A percentile compares a stretch with the other conserved stretches of the same genome.
Evolutionary conservation across 108 stramenopile genomes (phyloP).

Genomic region (Skeletonema marinoi): DNA sequence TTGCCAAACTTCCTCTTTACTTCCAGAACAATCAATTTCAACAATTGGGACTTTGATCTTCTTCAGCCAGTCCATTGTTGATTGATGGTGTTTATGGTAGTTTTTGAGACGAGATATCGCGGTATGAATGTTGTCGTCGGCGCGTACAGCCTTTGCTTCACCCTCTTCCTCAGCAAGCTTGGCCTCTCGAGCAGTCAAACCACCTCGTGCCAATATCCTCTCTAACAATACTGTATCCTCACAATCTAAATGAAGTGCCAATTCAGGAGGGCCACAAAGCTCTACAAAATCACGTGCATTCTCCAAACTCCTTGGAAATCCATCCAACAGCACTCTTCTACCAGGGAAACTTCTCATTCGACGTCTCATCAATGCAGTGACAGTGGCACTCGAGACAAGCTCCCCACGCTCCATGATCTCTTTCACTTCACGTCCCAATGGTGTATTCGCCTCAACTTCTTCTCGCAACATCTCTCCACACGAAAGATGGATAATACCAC

Average conservation of each 20-base stretch:
- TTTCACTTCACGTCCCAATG: constrained; percentile 79
- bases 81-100: constrained; percentile 72
- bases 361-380: constrained; percentile 75
- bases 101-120: constrained; percentile 72
- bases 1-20: constrained; percentile 77
- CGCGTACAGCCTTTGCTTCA: constrained; percentile 17
- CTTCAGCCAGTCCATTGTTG: constrained; percentile 76
- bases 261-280: constrained; percentile 73
- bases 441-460: constrained; percentile 82
- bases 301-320: constrained; percentile 83
- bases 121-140: constrained; percentile 84
- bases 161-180: constrained; percentile 13
- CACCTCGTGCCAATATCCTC: constrained; percentile 63
- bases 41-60: constrained; percentile 79
- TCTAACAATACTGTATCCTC: constrained; percentile 80
- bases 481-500: constrained; percentile 89
- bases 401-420: constrained; percentile 87
- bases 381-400: constrained; percentile 74
- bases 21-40: constrained; percentile 76
- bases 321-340: constrained; percentile 83
- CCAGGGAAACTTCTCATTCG: constrained; percentile 77
- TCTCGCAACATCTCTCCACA: constrained; percentile 93
- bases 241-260: constrained; percentile 81
- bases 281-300: constrained; percentile 74
- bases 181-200: constrained; percentile 22